Conservation (phyloP, 1,284 basidiomycete species). For the Cronartium ribicola region DNA sequence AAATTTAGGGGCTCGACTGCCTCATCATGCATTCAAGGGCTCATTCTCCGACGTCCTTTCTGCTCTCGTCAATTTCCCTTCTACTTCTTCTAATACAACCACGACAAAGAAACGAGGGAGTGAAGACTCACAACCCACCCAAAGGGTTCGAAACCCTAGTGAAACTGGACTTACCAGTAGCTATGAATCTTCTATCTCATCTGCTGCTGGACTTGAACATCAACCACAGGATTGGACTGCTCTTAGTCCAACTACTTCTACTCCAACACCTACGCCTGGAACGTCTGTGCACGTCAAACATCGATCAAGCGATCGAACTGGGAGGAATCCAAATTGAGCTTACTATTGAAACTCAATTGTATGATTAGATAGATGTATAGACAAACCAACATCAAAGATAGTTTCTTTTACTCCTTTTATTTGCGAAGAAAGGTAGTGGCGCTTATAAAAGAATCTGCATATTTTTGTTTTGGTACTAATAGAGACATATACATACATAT, state of each 20-base stretch:
- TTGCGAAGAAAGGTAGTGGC: too few species aligned
- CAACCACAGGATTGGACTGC: background rate
- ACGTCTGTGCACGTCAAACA: background rate
- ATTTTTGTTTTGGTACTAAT: too few species aligned
- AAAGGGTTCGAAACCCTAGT: background rate
- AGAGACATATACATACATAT: too few species aligned
- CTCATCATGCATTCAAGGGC: conserved; percentile 26
- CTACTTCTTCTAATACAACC: conserved; percentile 8
- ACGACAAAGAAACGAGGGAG: background rate
- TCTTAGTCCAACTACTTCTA: background rate
- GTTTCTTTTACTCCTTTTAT: too few species aligned
- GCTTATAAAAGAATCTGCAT: too few species aligned
- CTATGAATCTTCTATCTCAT: background rate
- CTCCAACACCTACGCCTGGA: background rate
- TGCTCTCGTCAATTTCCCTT: conserved; percentile 39
- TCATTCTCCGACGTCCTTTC: conserved; percentile 42
- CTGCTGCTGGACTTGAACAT: background rate
- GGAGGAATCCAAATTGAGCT: too few species aligned
- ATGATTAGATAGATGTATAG: too few species aligned
- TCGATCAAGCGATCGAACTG: conserved; percentile 4
- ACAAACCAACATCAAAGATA: too few species aligned
- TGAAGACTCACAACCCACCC: background rate
- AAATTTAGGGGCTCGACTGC: conserved; percentile 11
- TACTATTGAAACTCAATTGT: too few species aligned
- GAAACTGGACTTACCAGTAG: background rate